Evolutionary conservation across 306 rosid genomes (phyloP).

Genomic region (Quercus variabilis): DNA sequence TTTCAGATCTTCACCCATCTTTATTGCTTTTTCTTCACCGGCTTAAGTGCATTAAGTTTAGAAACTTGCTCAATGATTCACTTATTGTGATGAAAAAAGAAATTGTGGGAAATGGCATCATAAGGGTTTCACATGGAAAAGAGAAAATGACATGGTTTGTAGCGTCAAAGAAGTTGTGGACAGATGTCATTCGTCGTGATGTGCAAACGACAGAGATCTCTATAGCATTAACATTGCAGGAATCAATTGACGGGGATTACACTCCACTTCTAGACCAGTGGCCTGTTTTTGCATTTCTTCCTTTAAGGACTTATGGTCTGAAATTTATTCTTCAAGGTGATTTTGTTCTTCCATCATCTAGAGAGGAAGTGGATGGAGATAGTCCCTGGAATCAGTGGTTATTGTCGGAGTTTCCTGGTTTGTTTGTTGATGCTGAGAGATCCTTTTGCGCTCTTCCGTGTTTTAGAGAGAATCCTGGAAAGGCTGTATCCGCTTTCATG

Average conservation of each 20-base stretch:
- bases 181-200: conserved; percentile 54
- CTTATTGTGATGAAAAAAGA: conserved; percentile 78
- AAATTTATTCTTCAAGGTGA: conserved; percentile 94
- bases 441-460: conserved; percentile 80
- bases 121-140: conserved; percentile 75
- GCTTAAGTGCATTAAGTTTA: conserved; percentile 75
- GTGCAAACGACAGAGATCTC: conserved; percentile 84
- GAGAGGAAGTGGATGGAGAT: conserved; percentile 97
- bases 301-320: conserved; percentile 85
- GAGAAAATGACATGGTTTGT: conserved; percentile 89
- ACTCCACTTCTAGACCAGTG: conserved; percentile 64
- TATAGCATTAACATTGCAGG: conserved; percentile 78
- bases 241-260: conserved; percentile 47
- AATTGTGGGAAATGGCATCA: conserved; percentile 65
- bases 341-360: conserved; percentile 92
- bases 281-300: conserved; percentile 96
- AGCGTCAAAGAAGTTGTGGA: conserved; percentile 63
- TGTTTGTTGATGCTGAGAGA: conserved; percentile 71
- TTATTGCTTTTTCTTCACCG: conserved; percentile 88
- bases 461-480: conserved; percentile 69
- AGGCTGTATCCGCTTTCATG: conserved; percentile 85
- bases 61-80: conserved; percentile 68
- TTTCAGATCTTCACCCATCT: conserved; percentile 87
- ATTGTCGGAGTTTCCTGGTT: conserved; percentile 79
- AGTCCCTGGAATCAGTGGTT: conserved; percentile 98